Conservation (phyloP, 2,329 filamentous ascomycete genomes). For the Nemania sp. region DNA sequence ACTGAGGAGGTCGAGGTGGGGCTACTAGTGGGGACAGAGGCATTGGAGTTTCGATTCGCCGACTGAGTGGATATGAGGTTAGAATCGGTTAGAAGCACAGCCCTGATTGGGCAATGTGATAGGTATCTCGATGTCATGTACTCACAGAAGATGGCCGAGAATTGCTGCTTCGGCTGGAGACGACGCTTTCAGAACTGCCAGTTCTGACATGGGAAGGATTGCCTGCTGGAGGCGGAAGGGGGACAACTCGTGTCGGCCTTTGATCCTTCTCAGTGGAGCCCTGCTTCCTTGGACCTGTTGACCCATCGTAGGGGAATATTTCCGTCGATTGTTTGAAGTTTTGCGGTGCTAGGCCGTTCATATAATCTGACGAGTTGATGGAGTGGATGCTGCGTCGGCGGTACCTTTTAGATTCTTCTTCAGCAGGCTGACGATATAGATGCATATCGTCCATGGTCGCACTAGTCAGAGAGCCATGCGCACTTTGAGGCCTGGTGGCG, state of each 20-base stretch:
- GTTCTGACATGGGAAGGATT: slow-evolving; percentile 49
- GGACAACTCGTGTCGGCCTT: slow-evolving; percentile 45
- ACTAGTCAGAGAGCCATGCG: slow-evolving; percentile 54
- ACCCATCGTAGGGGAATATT: slow-evolving; percentile 40
- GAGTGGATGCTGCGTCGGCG: slow-evolving; percentile 82
- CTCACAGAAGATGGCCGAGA: slow-evolving; percentile 71
- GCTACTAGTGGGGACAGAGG: slow-evolving; percentile 55
- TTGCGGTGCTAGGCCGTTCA: slow-evolving; percentile 45
- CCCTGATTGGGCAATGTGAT: slow-evolving; percentile 54
- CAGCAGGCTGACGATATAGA: slow-evolving; percentile 57
- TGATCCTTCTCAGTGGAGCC: slow-evolving; percentile 45
- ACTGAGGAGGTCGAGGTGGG: slow-evolving; percentile 53
- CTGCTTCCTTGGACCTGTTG: slow-evolving; percentile 38
- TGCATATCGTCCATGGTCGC: slow-evolving; percentile 70
- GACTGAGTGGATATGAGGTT: slow-evolving; percentile 57
- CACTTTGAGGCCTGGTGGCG: slow-evolving; percentile 56
- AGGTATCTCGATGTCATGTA: slow-evolving; percentile 36
- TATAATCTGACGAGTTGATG: slow-evolving; percentile 53
- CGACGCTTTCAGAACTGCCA: slow-evolving; percentile 68
- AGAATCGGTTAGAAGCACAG: slow-evolving; percentile 45
- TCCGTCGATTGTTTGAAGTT: slow-evolving; percentile 45
- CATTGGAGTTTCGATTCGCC: slow-evolving; percentile 61
- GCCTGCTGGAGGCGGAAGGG: slow-evolving; percentile 37
- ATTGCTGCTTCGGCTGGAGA: slow-evolving; percentile 60
- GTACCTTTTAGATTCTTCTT: slow-evolving; percentile 75